Percentiles rank a stretch among this genome's conserved stretches.
Conservation (phyloP, 306 rosid species). For the Castanea mollissima region DNA sequence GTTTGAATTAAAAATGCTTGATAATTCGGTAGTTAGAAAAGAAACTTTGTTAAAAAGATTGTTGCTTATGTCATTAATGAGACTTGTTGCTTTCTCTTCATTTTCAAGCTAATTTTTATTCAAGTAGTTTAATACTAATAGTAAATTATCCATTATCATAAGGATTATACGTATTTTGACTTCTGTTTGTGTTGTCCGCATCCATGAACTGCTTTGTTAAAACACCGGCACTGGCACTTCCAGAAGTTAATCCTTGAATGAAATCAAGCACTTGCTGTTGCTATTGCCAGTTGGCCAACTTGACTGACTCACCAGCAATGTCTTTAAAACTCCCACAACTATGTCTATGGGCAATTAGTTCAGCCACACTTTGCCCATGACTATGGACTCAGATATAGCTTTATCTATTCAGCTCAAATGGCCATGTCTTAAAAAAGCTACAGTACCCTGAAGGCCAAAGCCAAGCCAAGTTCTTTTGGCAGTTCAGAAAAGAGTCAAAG, state of each 20-base stretch:
- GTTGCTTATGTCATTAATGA: too few relatives aligned
- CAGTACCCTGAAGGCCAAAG: not conserved
- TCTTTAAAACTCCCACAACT: not conserved
- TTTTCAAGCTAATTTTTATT: too few relatives aligned
- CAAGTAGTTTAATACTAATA: too few relatives aligned
- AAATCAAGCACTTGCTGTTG: not conserved
- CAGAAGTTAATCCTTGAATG: not conserved
- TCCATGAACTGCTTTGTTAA: not conserved
- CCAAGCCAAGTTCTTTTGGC: not conserved
- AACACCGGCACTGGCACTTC: not conserved
- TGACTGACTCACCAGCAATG: not conserved
- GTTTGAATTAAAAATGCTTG: too few relatives aligned
- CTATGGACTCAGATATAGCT: too few relatives aligned
- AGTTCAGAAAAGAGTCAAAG: not conserved
- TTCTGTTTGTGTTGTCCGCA: not conserved
- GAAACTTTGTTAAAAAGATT: too few relatives aligned
- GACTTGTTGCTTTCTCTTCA: too few relatives aligned
- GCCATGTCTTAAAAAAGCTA: not conserved
- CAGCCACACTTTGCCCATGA: not conserved
- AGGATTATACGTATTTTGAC: too few relatives aligned
- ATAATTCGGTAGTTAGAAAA: too few relatives aligned
- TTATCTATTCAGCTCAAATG: slow-evolving; percentile 1
- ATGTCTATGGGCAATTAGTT: not conserved
- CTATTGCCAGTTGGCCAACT: not conserved
- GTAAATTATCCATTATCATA: too few relatives aligned